Evolutionary conservation across 177 flowering plant genomes (phyloP).

Genomic region (Vitis hybrid): DNA sequence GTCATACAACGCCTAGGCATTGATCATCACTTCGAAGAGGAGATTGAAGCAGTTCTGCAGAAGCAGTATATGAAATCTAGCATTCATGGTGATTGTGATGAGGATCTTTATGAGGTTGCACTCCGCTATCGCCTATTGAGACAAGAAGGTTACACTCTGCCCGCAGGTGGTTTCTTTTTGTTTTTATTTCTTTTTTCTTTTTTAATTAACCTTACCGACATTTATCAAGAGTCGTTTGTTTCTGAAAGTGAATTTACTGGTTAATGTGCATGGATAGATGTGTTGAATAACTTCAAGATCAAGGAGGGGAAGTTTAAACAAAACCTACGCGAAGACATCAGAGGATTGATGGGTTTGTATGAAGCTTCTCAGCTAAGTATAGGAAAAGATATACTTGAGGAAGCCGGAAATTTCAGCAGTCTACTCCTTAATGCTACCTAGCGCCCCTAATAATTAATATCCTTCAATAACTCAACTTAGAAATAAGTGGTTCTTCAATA

Average conservation of each 20-base stretch:
- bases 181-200: neutral
- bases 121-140: constrained; percentile 5
- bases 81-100: neutral
- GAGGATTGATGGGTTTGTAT: no score
- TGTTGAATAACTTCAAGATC: no score
- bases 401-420: constrained; percentile 13
- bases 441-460: no score
- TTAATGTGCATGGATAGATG: no score
- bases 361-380: no score
- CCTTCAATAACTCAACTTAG: no score
- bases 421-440: constrained; percentile 5
- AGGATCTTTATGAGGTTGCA: constrained; percentile 17
- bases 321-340: no score
- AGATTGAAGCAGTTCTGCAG: constrained; percentile 14
- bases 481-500: no score
- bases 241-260: no score
- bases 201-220: no score
- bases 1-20: constrained; percentile 25
- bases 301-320: no score
- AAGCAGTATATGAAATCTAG: neutral
- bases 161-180: constrained; percentile 15
- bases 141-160: constrained; percentile 20
- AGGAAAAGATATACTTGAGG: constrained; percentile 8
- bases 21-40: constrained; percentile 22
- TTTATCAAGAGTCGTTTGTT: no score